Evolutionary conservation across 495 filamentous ascomycete species (phyloP), one percentile per base, ranked within the genome.

Genomic region (Neurospora pannonica): DNA sequence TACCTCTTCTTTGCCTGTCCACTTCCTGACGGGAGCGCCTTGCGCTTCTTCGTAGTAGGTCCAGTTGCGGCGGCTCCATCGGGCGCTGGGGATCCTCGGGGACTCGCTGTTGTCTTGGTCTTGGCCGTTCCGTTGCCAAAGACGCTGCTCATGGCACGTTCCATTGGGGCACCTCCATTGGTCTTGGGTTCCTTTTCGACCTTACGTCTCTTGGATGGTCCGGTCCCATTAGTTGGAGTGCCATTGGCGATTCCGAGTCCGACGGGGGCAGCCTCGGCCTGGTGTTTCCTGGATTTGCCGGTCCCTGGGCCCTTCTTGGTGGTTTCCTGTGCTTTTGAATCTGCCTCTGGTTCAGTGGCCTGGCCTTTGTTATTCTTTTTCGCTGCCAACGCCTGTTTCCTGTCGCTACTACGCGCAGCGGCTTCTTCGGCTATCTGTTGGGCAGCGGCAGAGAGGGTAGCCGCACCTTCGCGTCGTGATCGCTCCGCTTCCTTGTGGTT

Each of bases 351-450:
- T 21, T 82, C 80, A 21, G 73, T 75, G 24, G 75, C 72, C 46
- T 90, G 88, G 42, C 88, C 87, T 76, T 92, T 90, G 40, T 86
- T 85, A 70, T 87, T 88, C 78, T 92, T 93, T 75, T 92, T 92
- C 15, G 92, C 92, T 60, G 90, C 82, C 73, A 94, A 83, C 5
- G 93, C 92, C 83, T 96, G 93, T 72, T 94, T 92, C 77, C 92
- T 87, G 40, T 88, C 90, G 79, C 93, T 96, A 80, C 93, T 95
- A 76, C 94, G 90, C 72, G 90, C 86, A 21, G 92, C 90, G 42
- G 91, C 90, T 79, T 97, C 94, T 40, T 91, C 90, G 72, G 95
- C 93, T 54, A 94, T 87, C 38, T 91, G 85, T 75, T 91, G 90
- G 60, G 89, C 89, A 9, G 91, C 90, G 8, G 89, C 89, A 2